These are phyloP conservation scores for Colletotrichum paranaense DNA, from an alignment of 2,329 filamentous ascomycete genomes.

Conservation along the genomic window DNA sequence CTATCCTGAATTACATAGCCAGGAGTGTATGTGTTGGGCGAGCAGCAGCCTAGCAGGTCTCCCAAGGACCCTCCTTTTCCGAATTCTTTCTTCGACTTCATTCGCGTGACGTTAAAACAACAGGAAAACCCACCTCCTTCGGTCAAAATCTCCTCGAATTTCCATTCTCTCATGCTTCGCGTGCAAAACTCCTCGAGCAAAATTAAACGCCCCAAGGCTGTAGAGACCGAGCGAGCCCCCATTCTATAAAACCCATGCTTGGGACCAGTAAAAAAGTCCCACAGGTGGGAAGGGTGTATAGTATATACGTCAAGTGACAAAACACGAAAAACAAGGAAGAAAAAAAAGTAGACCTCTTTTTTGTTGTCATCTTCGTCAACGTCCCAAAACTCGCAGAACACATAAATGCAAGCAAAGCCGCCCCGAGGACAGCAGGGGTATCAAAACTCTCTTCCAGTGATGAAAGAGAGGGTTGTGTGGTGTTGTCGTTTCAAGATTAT, in stretches of 20 bases:
- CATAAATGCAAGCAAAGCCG: slow-evolving; percentile 34
- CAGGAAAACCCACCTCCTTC: neutral
- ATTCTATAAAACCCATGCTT: neutral
- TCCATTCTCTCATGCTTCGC: slow-evolving; percentile 28
- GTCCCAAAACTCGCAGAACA: slow-evolving; percentile 25
- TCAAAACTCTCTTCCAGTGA: slow-evolving; percentile 31
- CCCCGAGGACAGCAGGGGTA: slow-evolving; percentile 35
- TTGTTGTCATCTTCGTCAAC: slow-evolving; percentile 6
- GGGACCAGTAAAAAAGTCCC: neutral
- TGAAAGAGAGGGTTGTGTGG: slow-evolving; percentile 9
- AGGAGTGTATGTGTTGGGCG: neutral
- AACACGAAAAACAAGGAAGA: neutral
- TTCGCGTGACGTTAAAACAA: slow-evolving; percentile 19
- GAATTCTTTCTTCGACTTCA: slow-evolving; percentile 9
- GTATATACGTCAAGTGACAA: neutral
- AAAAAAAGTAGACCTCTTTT: neutral
- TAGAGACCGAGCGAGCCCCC: slow-evolving; percentile 6
- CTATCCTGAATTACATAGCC: slow-evolving; percentile 19
- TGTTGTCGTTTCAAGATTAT: slow-evolving; percentile 20
- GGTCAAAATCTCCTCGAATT: neutral
- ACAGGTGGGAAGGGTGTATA: neutral
- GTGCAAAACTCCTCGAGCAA: slow-evolving; percentile 22
- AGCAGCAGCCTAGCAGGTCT: neutral
- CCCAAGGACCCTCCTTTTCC: neutral
- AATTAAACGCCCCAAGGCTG: slow-evolving; percentile 24